Conservation (phyloP, 2,329 filamentous ascomycete genomes). For the Diaporthe citrichinensis region DNA sequence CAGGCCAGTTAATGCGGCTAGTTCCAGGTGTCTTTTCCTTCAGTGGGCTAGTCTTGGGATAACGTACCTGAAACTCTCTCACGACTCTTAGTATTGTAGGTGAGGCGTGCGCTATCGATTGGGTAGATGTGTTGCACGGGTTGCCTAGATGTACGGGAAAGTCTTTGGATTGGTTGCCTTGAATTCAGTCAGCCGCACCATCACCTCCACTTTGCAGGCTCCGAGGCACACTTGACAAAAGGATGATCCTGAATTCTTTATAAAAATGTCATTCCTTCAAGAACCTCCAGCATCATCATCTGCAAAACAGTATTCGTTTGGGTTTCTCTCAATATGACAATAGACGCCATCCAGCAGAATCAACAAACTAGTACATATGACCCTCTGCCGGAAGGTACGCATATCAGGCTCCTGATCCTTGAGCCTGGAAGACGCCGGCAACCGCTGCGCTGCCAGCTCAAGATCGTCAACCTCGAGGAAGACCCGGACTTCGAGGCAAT, state of each 20-base stretch:
- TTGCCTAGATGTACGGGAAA: not conserved
- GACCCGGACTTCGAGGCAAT: not conserved
- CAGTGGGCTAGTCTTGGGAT: no score
- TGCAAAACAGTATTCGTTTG: no score
- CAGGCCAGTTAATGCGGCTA: no score
- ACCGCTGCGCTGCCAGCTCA: not conserved
- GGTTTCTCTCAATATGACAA: not conserved
- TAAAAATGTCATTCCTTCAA: not conserved
- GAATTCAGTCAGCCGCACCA: not conserved
- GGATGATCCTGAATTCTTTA: not conserved
- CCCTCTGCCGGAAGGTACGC: not conserved
- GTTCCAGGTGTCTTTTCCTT: no score
- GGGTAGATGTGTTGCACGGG: not conserved
- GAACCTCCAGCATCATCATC: not conserved
- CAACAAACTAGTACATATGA: not conserved
- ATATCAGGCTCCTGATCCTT: not conserved
- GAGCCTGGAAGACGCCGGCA: slow-evolving; percentile 6
- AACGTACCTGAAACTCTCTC: no score
- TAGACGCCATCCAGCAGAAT: not conserved
- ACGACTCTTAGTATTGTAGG: no score
- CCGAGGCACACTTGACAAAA: not conserved
- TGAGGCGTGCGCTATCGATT: not conserved
- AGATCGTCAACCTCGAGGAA: slow-evolving; percentile 16
- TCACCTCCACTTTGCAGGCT: not conserved
- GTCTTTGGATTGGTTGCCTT: not conserved